A percentile compares a stretch with the other conserved stretches of the same genome.
phyloP scores from a whole-genome alignment of 371 early-diverging fungal species.

The Mucor indicus region DNA sequence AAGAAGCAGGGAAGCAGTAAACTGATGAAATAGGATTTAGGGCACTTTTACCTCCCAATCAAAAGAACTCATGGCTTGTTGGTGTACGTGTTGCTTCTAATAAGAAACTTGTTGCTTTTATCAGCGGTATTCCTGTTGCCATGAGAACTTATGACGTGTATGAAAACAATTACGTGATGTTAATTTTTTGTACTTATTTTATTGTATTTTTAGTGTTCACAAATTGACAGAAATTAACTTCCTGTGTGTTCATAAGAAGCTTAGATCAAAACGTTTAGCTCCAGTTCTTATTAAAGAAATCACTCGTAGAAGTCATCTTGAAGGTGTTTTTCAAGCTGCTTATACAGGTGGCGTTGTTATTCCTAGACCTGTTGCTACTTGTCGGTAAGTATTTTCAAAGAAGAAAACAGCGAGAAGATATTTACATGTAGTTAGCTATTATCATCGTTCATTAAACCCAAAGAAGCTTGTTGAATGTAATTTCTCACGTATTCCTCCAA shows the following conservation, averaged over 20 bases:
- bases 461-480: constrained; percentile 92
- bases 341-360: constrained; percentile 95
- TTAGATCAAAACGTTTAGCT: constrained; percentile 93
- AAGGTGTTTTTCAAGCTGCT: constrained; percentile 96
- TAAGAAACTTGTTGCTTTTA: constrained; percentile 91
- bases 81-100: constrained; percentile 87
- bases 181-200: too few relatives aligned
- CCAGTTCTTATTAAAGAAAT: constrained; percentile 99
- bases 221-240: constrained; percentile 97
- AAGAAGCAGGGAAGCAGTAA: neutral
- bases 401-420: neutral
- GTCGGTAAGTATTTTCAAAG: constrained; percentile 48
- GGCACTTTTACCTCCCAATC: constrained; percentile 93
- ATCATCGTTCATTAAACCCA: constrained; percentile 90
- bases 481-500: constrained; percentile 77
- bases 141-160: constrained; percentile 71
- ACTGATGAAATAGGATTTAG: too few relatives aligned
- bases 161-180: too few relatives aligned
- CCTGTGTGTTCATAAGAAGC: constrained; percentile 95
- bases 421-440: too few relatives aligned
- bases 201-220: constrained; percentile 31
- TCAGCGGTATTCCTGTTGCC: constrained; percentile 87
- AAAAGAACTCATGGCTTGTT: constrained; percentile 83
- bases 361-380: constrained; percentile 87
- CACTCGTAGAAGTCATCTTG: constrained; percentile 89